These are phyloP conservation scores for Conticribra guillardii DNA, from an alignment of 108 stramenopile species.

Conservation along the genomic window DNA sequence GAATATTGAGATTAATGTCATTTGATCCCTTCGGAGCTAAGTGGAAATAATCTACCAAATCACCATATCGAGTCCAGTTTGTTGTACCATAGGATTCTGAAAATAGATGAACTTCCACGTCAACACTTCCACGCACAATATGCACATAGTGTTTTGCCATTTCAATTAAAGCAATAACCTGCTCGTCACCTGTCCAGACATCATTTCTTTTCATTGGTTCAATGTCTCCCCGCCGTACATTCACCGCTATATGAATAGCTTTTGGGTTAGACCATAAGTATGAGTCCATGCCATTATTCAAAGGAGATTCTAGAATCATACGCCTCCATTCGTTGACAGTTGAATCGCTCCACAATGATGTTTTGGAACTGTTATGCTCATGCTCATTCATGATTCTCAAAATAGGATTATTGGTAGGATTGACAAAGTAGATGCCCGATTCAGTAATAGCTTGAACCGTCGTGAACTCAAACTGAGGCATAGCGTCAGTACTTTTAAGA, in stretches of 20 bases:
- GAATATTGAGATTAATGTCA: slow-evolving; percentile 2
- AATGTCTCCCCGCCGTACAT: slow-evolving; percentile 10
- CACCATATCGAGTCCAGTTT: slow-evolving; percentile 2
- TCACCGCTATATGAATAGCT: slow-evolving; percentile 1
- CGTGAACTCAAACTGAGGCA: neutral
- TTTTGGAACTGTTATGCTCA: neutral
- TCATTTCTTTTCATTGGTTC: neutral
- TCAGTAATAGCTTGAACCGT: neutral
- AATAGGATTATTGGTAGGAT: neutral
- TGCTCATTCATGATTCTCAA: neutral
- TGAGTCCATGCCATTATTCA: neutral
- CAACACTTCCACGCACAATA: neutral
- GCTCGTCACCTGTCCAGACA: neutral
- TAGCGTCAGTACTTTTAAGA: too few species aligned
- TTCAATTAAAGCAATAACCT: slow-evolving; percentile 8
- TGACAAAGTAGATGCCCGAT: slow-evolving; percentile 1
- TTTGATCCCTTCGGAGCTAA: slow-evolving; percentile 4
- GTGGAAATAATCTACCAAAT: slow-evolving; percentile 6
- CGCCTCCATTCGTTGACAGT: neutral
- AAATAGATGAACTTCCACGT: slow-evolving; percentile 9
- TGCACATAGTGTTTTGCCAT: neutral
- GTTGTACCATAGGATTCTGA: slow-evolving; percentile 8
- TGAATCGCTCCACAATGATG: neutral
- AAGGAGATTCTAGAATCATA: neutral
- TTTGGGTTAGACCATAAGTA: neutral